phyloP scores from a whole-genome alignment of 305 asterid species.

The Fraxinus floribunda region DNA sequence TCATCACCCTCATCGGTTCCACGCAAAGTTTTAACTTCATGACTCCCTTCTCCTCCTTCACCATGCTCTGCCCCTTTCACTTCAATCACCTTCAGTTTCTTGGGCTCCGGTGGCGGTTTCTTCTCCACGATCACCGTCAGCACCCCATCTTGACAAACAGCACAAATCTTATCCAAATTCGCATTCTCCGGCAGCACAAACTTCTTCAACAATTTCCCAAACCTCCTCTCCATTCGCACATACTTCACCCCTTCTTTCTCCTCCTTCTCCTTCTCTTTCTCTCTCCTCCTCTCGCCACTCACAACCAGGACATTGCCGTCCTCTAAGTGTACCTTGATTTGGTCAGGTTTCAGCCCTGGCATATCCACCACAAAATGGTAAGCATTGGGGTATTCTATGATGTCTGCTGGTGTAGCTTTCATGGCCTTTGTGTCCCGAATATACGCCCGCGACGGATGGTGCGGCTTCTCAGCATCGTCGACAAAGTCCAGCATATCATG shows the following conservation, averaged over 20 bases:
- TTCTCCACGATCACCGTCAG: slow-evolving; percentile 39
- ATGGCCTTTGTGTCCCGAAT: slow-evolving; percentile 30
- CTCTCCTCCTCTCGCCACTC: slow-evolving; percentile 25
- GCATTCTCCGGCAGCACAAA: slow-evolving; percentile 43
- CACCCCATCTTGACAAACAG: slow-evolving; percentile 45
- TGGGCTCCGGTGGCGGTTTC: slow-evolving; percentile 35
- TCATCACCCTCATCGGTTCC: neutral
- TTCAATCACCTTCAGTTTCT: slow-evolving; percentile 37
- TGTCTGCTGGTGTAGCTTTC: slow-evolving; percentile 31
- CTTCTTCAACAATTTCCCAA: slow-evolving; percentile 41
- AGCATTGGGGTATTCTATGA: slow-evolving; percentile 22
- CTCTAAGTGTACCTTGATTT: slow-evolving; percentile 32
- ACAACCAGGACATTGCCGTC: slow-evolving; percentile 23
- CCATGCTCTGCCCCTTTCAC: slow-evolving; percentile 19
- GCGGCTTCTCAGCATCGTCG: slow-evolving; percentile 22
- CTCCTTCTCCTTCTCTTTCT: slow-evolving; percentile 14
- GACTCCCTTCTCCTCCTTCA: neutral
- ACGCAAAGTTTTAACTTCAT: neutral
- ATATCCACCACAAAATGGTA: slow-evolving; percentile 32
- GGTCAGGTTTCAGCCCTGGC: slow-evolving; percentile 31
- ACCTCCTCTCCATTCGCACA: slow-evolving; percentile 41
- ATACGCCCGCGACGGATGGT: slow-evolving; percentile 27
- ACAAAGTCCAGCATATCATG: slow-evolving; percentile 32
- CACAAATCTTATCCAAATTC: slow-evolving; percentile 21
- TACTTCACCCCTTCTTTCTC: slow-evolving; percentile 35